These are phyloP conservation scores for Paraurostyla sp. DNA, from an alignment of 73 alveolate species.

Conservation along the genomic window DNA sequence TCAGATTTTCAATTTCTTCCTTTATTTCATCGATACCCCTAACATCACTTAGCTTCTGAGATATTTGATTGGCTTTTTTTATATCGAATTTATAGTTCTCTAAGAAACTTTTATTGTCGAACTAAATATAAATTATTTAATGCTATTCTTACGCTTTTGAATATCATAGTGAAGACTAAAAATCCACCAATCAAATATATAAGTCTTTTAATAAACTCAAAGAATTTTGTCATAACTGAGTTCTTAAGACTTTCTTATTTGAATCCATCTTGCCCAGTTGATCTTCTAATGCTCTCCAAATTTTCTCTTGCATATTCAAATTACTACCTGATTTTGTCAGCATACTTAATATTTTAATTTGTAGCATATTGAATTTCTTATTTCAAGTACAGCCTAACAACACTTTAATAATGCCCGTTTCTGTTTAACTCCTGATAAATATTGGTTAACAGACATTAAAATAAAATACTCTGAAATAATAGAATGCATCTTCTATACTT, in stretches of 20 bases:
- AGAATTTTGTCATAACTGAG: neutral
- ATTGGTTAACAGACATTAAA: too few species aligned
- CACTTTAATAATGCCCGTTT: conserved; percentile 62
- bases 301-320: conserved; percentile 70
- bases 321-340: conserved; percentile 46
- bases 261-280: too few species aligned
- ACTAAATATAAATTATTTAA: neutral
- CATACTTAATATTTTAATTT: neutral
- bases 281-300: conserved; percentile 30
- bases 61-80: conserved; percentile 72
- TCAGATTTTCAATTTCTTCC: conserved; percentile 85
- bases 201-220: conserved; percentile 53
- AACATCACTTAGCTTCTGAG: conserved; percentile 78
- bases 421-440: conserved; percentile 67
- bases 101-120: conserved; percentile 44
- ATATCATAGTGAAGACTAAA: conserved; percentile 49
- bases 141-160: conserved; percentile 34
- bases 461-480: conserved; percentile 51
- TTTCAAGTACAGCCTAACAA: conserved; percentile 50
- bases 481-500: conserved; percentile 56
- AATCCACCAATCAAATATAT: conserved; percentile 52
- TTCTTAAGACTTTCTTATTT: neutral
- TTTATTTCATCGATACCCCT: conserved; percentile 92
- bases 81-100: conserved; percentile 75
- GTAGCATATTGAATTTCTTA: conserved; percentile 38